Evolutionary conservation across 2,329 filamentous ascomycete species (phyloP).

Genomic region (Pestalotiopsis sp.): DNA sequence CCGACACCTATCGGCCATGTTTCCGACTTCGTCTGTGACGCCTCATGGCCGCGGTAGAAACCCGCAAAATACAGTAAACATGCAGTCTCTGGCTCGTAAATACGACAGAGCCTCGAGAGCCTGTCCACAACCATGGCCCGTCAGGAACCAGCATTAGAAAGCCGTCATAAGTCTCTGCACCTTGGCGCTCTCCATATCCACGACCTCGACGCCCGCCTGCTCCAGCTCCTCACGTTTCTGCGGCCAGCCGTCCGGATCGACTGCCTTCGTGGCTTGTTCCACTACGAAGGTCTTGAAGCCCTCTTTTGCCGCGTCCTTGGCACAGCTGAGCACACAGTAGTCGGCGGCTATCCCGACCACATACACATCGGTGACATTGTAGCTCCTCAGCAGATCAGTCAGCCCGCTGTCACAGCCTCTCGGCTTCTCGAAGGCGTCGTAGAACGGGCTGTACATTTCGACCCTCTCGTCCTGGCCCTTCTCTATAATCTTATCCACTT

Average conservation of each 20-base stretch:
- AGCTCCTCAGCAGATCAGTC: conserved; percentile 54
- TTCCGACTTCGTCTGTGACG: not conserved
- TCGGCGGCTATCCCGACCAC: conserved; percentile 86
- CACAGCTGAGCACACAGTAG: conserved; percentile 85
- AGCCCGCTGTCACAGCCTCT: conserved; percentile 66
- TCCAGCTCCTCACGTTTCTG: conserved; percentile 55
- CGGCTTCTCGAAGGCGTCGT: conserved; percentile 72
- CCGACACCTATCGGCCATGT: not conserved
- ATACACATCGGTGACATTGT: conserved; percentile 75
- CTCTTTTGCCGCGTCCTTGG: conserved; percentile 73
- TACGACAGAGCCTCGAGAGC: not conserved
- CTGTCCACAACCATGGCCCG: not conserved
- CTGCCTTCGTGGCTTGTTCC: conserved; percentile 75
- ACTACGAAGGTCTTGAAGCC: conserved; percentile 80
- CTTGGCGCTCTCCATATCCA: conserved; percentile 59
- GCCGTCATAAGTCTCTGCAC: conserved; percentile 49
- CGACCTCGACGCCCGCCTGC: conserved; percentile 62
- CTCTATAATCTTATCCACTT: conserved; percentile 68
- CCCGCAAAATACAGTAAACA: not conserved
- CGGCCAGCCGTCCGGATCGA: conserved; percentile 65
- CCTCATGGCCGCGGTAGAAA: not conserved
- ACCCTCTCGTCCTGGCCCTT: conserved; percentile 77
- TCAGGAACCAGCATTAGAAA: not conserved
- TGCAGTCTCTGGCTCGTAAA: not conserved
- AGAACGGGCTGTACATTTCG: conserved; percentile 95